Conservation (phyloP, 2,329 filamentous ascomycete species). For the Aspergillus costaricaensis region DNA sequence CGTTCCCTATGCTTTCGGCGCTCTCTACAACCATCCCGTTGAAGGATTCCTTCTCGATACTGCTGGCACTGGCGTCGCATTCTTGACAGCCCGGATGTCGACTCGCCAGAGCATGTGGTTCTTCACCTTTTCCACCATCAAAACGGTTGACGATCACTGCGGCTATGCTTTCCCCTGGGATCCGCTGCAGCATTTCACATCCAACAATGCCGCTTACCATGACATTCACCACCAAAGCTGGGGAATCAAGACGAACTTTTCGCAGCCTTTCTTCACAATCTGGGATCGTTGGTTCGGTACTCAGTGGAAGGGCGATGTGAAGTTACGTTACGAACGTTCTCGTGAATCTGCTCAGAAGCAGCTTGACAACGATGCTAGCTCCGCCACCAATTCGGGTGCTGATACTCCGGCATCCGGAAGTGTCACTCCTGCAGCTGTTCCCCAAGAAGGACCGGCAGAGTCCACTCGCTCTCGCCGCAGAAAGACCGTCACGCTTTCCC, state of each 20-base stretch:
- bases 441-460: constrained; percentile 27
- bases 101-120: constrained; percentile 84
- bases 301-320: constrained; percentile 72
- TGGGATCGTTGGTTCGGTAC: constrained; percentile 86
- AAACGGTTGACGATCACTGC: constrained; percentile 97
- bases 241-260: constrained; percentile 78
- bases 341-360: constrained; percentile 59
- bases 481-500: constrained; percentile 35
- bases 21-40: constrained; percentile 93
- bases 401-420: constrained; percentile 29
- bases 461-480: constrained; percentile 36
- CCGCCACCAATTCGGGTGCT: constrained; percentile 27
- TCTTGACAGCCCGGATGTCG: constrained; percentile 80
- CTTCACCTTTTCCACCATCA: constrained; percentile 85
- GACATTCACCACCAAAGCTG: constrained; percentile 99
- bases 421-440: constrained; percentile 24
- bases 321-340: constrained; percentile 59
- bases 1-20: constrained; percentile 95
- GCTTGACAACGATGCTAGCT: constrained; percentile 49
- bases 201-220: constrained; percentile 95
- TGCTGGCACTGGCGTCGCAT: constrained; percentile 78
- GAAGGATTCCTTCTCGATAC: constrained; percentile 95
- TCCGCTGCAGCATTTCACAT: constrained; percentile 84
- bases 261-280: constrained; percentile 73
- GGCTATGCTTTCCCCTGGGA: constrained; percentile 96